A percentile compares a stretch with the other conserved stretches of the same genome.
phyloP scores from a whole-genome alignment of 495 filamentous ascomycete species.

The Entonaema liquescens region DNA sequence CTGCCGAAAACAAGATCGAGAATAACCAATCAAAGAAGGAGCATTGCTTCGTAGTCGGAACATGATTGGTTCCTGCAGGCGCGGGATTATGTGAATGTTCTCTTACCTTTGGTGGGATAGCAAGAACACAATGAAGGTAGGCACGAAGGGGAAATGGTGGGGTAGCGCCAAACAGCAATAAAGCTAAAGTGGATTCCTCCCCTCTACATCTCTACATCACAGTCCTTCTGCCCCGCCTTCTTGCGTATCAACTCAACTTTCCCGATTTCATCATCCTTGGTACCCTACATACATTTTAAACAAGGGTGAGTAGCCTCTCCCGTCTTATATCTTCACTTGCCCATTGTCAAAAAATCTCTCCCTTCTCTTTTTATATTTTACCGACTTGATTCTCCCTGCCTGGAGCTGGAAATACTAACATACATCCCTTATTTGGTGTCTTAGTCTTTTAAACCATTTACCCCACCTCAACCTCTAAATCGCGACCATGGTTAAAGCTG shows the following conservation, averaged over 20 bases:
- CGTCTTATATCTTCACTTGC: conserved; percentile 31
- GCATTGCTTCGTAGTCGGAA: background rate
- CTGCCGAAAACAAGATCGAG: background rate
- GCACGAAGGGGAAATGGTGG: conserved; percentile 13
- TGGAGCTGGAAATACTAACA: conserved; percentile 35
- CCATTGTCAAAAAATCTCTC: background rate
- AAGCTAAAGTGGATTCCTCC: conserved; percentile 35
- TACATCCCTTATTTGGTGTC: conserved; percentile 26
- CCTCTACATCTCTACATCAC: background rate
- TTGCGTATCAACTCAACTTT: conserved; percentile 35
- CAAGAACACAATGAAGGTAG: background rate
- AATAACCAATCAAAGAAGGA: background rate
- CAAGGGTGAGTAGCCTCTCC: conserved; percentile 41
- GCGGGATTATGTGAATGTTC: conserved; percentile 3
- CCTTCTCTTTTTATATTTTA: background rate
- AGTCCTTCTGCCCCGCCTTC: conserved; percentile 36
- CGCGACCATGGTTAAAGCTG: conserved; percentile 87
- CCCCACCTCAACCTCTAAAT: conserved; percentile 39
- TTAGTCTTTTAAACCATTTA: conserved; percentile 20
- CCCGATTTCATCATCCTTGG: conserved; percentile 30
- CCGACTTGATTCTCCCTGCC: conserved; percentile 21
- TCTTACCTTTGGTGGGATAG: background rate
- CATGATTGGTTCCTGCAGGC: background rate
- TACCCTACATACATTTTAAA: conserved; percentile 14
- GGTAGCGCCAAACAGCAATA: conserved; percentile 18